Conservation (phyloP, 2,329 filamentous ascomycete genomes). For the Aspergillus alliaceus region DNA sequence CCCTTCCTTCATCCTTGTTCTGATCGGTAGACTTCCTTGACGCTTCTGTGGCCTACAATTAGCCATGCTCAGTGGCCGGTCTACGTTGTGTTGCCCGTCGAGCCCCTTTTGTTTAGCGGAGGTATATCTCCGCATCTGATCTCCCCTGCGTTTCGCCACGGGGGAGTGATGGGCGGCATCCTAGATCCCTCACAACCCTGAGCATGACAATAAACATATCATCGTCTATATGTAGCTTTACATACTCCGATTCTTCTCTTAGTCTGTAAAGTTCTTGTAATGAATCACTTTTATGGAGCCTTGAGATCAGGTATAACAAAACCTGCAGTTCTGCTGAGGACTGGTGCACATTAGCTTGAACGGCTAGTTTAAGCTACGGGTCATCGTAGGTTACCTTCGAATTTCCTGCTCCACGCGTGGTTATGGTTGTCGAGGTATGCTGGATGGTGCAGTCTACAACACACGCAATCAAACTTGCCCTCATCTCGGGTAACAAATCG, state of each 20-base stretch:
- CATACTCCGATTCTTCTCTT: background rate
- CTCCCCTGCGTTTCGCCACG: background rate
- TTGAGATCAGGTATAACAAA: background rate
- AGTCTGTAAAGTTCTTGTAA: background rate
- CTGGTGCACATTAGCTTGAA: background rate
- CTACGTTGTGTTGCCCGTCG: background rate
- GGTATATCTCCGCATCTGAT: background rate
- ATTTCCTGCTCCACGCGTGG: background rate
- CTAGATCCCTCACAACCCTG: background rate
- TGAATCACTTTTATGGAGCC: background rate
- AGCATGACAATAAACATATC: background rate
- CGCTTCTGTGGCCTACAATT: too few species aligned
- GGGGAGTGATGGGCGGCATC: background rate
- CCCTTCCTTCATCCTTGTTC: slow-evolving; percentile 33
- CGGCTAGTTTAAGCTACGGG: background rate
- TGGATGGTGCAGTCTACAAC: background rate
- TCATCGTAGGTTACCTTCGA: background rate
- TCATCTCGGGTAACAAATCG: background rate
- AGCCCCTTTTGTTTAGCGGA: background rate
- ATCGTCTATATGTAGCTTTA: background rate
- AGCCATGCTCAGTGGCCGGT: background rate
- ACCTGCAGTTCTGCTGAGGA: background rate
- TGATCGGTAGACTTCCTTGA: slow-evolving; percentile 40
- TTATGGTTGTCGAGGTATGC: background rate
- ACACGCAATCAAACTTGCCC: background rate